Conservation (phyloP, 495 filamentous ascomycete species). For the Penicillium canescens region DNA sequence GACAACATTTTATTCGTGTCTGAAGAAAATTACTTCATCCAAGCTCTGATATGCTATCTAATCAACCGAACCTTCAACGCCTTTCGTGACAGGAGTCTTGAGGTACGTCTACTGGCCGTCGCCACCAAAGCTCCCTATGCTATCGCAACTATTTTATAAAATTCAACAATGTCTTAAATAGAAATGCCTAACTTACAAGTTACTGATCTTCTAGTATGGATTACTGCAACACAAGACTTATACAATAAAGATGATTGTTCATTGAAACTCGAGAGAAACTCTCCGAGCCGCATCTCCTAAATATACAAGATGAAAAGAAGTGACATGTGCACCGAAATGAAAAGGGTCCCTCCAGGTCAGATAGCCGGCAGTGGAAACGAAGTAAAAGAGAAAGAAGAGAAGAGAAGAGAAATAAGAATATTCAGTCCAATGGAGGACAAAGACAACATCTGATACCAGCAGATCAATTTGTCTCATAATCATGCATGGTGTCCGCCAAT, state of each 20-base stretch:
- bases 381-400: slow-evolving; percentile 1
- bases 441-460: slow-evolving; percentile 21
- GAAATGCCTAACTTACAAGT: no score
- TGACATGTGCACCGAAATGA: slow-evolving; percentile 15
- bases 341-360: slow-evolving; percentile 18
- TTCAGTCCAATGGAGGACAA: not conserved
- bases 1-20: no score
- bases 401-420: slow-evolving; percentile 6
- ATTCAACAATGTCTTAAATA: no score
- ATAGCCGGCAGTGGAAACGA: slow-evolving; percentile 7
- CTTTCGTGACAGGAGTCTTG: no score
- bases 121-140: no score
- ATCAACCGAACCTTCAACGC: no score
- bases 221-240: not conserved
- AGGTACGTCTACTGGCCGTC: no score
- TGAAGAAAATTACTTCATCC: no score
- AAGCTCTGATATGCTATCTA: no score
- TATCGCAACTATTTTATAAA: no score
- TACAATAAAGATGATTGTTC: not conserved
- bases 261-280: slow-evolving; percentile 4
- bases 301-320: slow-evolving; percentile 24
- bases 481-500: slow-evolving; percentile 22
- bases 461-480: slow-evolving; percentile 4
- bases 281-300: slow-evolving; percentile 12
- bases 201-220: no score